Evolutionary conservation across 768 basidiomycete genomes (phyloP).

Genomic region (Pilatotrama ljubarskyi): DNA sequence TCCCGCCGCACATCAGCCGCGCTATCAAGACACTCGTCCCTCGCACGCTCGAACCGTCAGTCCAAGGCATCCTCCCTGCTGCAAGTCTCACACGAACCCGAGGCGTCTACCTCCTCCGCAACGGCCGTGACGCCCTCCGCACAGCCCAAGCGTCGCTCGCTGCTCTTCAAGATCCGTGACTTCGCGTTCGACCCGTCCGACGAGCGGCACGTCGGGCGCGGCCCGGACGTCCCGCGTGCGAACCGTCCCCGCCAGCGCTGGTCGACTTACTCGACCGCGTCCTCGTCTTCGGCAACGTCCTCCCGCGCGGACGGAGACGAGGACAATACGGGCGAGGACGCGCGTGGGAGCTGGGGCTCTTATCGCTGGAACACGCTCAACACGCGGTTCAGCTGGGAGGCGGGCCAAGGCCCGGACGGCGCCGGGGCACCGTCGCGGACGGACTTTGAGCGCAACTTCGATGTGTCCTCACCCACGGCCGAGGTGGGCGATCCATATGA

Average conservation of each 20-base stretch:
- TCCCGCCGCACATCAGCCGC: conserved; percentile 46
- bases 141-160: conserved; percentile 21
- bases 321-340: conserved; percentile 42
- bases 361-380: conserved; percentile 44
- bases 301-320: conserved; percentile 29
- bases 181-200: conserved; percentile 46
- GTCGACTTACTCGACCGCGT: conserved; percentile 30
- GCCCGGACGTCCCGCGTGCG: conserved; percentile 61
- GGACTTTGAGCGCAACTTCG: conserved; percentile 53
- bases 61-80: conserved; percentile 39
- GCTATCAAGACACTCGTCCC: conserved; percentile 36
- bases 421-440: conserved; percentile 36
- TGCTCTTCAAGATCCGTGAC: conserved; percentile 49
- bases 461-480: conserved; percentile 31
- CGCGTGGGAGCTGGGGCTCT: conserved; percentile 40
- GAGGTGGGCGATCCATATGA: conserved; percentile 25
- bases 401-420: conserved; percentile 26
- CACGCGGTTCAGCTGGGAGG: conserved; percentile 41
- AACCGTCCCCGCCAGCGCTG: conserved; percentile 46
- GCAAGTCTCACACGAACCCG: conserved; percentile 40
- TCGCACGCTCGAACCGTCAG: conserved; percentile 34
- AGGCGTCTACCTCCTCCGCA: conserved; percentile 29
- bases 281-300: conserved; percentile 30
- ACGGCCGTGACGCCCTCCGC: conserved; percentile 13
- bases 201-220: conserved; percentile 44